Conservation (phyloP, 2,329 filamentous ascomycete species). For the Podosphaera fusca region DNA sequence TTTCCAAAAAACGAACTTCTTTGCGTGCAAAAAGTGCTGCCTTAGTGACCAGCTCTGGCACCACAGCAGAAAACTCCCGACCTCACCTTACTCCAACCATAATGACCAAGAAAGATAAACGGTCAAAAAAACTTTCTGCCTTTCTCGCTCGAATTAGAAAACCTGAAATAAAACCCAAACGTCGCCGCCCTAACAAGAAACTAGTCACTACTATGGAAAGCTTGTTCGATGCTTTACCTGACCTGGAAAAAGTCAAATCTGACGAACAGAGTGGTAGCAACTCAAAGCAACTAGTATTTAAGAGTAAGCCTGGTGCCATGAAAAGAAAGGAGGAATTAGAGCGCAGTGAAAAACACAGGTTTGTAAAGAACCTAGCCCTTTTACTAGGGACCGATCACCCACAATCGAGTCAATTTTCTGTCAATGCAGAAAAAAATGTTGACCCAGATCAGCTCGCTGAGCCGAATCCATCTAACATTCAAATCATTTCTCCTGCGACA, state of each 20-base stretch:
- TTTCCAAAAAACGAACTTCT: conserved; percentile 29
- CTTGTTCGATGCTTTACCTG: conserved; percentile 58
- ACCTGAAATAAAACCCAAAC: conserved; percentile 29
- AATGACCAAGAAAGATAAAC: conserved; percentile 63
- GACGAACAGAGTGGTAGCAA: conserved; percentile 34
- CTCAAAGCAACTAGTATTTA: conserved; percentile 44
- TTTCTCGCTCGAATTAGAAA: conserved; percentile 61
- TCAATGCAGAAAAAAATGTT: too few species aligned
- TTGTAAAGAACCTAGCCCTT: conserved; percentile 61
- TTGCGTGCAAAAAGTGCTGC: conserved; percentile 31
- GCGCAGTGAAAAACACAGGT: conserved; percentile 58
- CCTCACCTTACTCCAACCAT: conserved; percentile 34
- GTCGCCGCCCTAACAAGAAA: conserved; percentile 51
- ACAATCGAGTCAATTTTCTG: neutral
- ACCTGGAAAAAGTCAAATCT: conserved; percentile 17
- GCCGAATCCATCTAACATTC: conserved; percentile 5
- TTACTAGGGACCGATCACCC: conserved; percentile 19
- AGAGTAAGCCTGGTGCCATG: conserved; percentile 52
- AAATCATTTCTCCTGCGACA: conserved; percentile 17
- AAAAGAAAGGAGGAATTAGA: conserved; percentile 68
- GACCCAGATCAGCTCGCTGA: neutral
- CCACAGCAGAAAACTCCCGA: conserved; percentile 16
- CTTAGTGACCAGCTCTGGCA: conserved; percentile 19
- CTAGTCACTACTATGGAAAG: conserved; percentile 52
- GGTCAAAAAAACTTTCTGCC: conserved; percentile 53